phyloP scores from a whole-genome alignment of 2,329 filamentous ascomycete genomes.

The Colletotrichum sp. region DNA sequence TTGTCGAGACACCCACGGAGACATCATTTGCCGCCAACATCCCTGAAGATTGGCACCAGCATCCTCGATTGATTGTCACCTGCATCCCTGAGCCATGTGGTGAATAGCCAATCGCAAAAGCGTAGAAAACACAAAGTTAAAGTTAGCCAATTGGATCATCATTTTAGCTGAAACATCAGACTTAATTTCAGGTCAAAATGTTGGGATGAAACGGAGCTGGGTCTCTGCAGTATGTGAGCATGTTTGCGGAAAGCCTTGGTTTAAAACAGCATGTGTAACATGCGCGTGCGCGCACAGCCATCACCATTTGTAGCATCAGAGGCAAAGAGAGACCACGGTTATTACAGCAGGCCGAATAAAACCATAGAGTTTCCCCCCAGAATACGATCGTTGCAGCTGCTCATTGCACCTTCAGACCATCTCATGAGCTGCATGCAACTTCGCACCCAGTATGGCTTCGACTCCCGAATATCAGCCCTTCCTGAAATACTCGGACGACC shows the following conservation, averaged over 20 bases:
- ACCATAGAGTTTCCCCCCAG: not conserved
- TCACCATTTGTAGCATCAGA: not conserved
- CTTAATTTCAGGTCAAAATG: not conserved
- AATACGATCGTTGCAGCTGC: fast-evolving
- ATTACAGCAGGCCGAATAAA: not conserved
- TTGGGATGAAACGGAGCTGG: constrained; percentile 1
- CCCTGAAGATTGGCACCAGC: not conserved
- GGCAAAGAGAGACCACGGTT: not conserved
- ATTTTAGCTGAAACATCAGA: not conserved
- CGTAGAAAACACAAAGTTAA: not conserved
- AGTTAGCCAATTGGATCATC: not conserved
- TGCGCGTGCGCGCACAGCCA: not conserved
- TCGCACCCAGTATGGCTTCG: constrained; percentile 14
- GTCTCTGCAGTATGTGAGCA: not conserved
- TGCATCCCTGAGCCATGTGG: not conserved
- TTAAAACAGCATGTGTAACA: constrained; percentile 12
- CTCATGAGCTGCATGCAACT: not conserved
- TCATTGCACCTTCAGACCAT: not conserved
- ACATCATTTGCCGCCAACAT: not conserved
- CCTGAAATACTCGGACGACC: constrained; percentile 22
- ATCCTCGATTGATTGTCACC: not conserved
- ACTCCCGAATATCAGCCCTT: constrained; percentile 23
- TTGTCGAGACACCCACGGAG: not conserved
- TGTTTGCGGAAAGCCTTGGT: not conserved
- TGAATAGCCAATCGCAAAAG: not conserved